Evolutionary conservation across 495 filamentous ascomycete genomes (phyloP), one percentile per base, ranked within the genome.

Genomic region (Penicillium paxilli): DNA sequence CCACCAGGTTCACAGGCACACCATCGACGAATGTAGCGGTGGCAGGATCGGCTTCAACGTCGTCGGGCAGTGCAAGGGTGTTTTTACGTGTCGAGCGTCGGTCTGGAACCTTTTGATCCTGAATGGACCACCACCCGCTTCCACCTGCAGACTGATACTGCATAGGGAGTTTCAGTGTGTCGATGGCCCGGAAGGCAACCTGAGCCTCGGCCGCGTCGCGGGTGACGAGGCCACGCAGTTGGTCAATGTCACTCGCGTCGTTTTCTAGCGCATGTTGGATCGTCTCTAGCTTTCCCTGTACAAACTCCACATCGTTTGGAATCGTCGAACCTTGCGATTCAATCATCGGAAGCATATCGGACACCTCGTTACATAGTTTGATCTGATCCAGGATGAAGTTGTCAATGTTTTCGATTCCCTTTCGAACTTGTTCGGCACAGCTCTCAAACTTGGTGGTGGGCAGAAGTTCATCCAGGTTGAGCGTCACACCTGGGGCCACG

Each of bases 371-470:
- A 58, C 72, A 77, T 56, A 74, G 62, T n/a, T 74, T 70, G 33
- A 91, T 90, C 62, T 91, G 87, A 46, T 78, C 74, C 25, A 86
- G 77, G 53, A 96, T 88, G 62, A 81, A 79, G 17, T 80, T 77
- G 66, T 98, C 93, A 54, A 96, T 83, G 11, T 66, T 64, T 47
- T 88, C 82, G 38, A 98, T 87, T 41, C 88, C 67, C 44, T 81
- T 81, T 57, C 96, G 89, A n/a, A 97, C 74, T 30, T 87, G 82
- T 58, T 92, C 88, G 38, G 89, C 82, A 33, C 95, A 85, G 73
- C 96, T 93, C 66, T 87, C 86, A 74, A 91, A 96, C 50, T 94
- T 87, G 7, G 94, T 96, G 0, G 91, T 96, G 5, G 88, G 83
- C 10, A 88, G 81, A 20, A 97, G 76, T 63, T 90, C 86, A 66